phyloP scores from a whole-genome alignment of 345 rosid species.

The Bruguiera parviflora region DNA sequence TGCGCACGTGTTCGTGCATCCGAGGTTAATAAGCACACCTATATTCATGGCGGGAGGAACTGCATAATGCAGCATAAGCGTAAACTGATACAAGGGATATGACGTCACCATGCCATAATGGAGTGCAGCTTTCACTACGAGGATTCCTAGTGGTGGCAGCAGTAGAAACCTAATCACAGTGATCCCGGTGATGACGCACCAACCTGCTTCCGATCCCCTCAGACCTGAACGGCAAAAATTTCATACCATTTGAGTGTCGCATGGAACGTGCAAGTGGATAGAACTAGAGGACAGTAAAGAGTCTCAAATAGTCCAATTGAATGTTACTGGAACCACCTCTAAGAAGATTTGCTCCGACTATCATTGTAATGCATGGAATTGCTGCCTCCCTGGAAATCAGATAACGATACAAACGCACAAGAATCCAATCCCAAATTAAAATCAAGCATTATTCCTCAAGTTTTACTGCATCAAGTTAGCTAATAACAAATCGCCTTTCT shows the following conservation, averaged over 20 bases:
- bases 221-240: constrained; percentile 31
- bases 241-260: not conserved
- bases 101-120: constrained; percentile 29
- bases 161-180: constrained; percentile 33
- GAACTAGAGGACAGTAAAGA: no score
- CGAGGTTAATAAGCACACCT: constrained; percentile 17
- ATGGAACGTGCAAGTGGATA: no score
- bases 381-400: constrained; percentile 27
- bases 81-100: constrained; percentile 43
- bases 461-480: no score
- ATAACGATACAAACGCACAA: not conserved
- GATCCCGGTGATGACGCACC: constrained; percentile 29
- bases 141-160: constrained; percentile 36
- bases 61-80: constrained; percentile 51
- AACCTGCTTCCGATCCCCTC: constrained; percentile 28
- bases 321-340: constrained; percentile 8
- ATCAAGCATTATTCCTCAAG: no score
- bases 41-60: constrained; percentile 51
- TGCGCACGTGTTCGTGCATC: not conserved
- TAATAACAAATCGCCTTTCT: no score
- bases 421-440: not conserved
- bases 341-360: constrained; percentile 37
- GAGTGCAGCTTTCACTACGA: constrained; percentile 32
- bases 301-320: no score
- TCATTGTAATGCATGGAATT: constrained; percentile 28